These are phyloP conservation scores for Phenoliferia sp. DNA, from an alignment of 1,284 basidiomycete genomes.

Conservation along the genomic window DNA sequence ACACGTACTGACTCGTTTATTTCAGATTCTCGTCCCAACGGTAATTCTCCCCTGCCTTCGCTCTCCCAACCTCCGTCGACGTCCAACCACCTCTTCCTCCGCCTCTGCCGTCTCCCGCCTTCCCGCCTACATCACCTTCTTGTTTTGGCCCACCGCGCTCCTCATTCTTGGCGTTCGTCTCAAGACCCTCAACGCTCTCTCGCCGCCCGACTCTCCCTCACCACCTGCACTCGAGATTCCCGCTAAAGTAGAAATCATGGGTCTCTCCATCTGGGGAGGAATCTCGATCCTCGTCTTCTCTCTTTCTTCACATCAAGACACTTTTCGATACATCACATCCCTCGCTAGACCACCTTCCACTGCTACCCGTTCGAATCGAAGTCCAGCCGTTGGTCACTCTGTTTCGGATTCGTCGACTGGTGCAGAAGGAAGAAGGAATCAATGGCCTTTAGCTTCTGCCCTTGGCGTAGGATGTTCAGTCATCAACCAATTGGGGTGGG, in stretches of 20 bases:
- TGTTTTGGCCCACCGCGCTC: constrained; percentile 36
- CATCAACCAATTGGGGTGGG: constrained; percentile 36
- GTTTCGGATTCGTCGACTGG: background rate
- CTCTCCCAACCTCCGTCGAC: constrained; percentile 24
- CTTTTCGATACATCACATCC: constrained; percentile 25
- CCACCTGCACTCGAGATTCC: background rate
- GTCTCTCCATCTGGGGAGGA: constrained; percentile 13
- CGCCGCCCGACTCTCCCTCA: background rate
- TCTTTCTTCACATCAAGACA: constrained; percentile 24
- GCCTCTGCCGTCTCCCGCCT: constrained; percentile 22
- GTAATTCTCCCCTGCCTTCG: constrained; percentile 13
- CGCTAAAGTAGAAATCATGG: constrained; percentile 6
- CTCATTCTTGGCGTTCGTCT: constrained; percentile 37
- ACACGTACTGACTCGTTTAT: background rate
- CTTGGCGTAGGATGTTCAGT: constrained; percentile 27
- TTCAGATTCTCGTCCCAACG: constrained; percentile 20
- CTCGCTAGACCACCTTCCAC: constrained; percentile 23
- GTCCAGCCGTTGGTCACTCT: background rate
- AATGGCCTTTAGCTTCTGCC: constrained; percentile 35
- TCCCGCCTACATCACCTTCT: constrained; percentile 29
- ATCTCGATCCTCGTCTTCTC: constrained; percentile 17
- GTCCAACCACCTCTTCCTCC: constrained; percentile 1
- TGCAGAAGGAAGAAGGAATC: constrained; percentile 24
- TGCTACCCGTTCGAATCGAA: background rate
- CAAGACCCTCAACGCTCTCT: constrained; percentile 26